A percentile compares a stretch with the other conserved stretches of the same genome.
phyloP scores from a whole-genome alignment of 2,329 filamentous ascomycete species.

The Venturiaceae sp. region DNA sequence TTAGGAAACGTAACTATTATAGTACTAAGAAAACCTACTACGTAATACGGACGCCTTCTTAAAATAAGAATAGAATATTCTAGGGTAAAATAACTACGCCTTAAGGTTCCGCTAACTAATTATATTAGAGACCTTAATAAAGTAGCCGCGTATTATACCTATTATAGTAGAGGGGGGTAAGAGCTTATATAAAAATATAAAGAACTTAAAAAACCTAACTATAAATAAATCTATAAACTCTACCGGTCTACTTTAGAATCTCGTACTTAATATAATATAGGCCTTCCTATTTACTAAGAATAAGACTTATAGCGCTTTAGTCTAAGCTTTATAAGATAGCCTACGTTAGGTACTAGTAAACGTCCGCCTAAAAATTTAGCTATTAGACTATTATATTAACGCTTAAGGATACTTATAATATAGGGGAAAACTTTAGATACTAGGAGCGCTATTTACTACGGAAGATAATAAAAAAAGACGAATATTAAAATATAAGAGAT shows the following conservation, averaged over 20 bases:
- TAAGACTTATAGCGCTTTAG: background rate
- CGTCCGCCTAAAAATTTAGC: background rate
- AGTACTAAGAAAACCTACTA: too few species aligned
- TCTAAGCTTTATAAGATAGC: background rate
- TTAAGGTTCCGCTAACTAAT: too few species aligned
- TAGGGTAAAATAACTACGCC: too few species aligned
- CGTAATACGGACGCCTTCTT: background rate
- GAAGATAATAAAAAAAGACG: background rate
- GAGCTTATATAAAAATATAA: too few species aligned
- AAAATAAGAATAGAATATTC: background rate
- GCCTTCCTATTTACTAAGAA: background rate
- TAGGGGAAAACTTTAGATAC: background rate
- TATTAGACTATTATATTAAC: background rate
- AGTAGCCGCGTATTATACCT: too few species aligned
- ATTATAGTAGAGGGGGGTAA: too few species aligned
- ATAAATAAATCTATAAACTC: too few species aligned
- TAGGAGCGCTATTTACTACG: background rate
- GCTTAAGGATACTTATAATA: background rate
- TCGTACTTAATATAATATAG: too few species aligned
- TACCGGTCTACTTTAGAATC: too few species aligned
- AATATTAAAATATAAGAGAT: background rate
- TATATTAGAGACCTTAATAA: too few species aligned
- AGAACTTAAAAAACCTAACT: too few species aligned
- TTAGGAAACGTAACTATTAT: too few species aligned
- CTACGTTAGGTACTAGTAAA: background rate